Percentiles rank a stretch among this genome's conserved stretches.
These are phyloP conservation scores for Aegilops longissima DNA, from an alignment of 176 grass and related monocot genomes.

Conservation along the genomic window DNA sequence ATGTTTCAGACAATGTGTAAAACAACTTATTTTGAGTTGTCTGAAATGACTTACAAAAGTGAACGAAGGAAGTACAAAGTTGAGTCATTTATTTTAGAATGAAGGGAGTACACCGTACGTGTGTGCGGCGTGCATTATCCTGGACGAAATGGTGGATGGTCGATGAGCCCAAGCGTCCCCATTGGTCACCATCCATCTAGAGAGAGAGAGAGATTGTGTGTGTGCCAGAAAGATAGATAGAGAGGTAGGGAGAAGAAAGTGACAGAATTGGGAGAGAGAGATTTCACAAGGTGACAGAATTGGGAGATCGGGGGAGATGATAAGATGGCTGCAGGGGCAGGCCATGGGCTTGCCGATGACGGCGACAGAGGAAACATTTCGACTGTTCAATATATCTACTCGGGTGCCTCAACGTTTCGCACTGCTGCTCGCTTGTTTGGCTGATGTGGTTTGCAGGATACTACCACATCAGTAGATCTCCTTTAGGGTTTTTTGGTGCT, in stretches of 20 bases:
- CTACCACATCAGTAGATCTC: background rate
- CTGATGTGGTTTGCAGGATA: background rate
- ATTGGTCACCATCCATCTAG: conserved; percentile 20
- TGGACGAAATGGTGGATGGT: conserved; percentile 37
- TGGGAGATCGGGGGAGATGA: background rate
- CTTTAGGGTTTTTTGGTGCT: background rate
- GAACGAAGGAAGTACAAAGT: too few relatives aligned
- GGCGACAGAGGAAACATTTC: conserved; percentile 24
- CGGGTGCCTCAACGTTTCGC: background rate
- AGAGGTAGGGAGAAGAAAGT: background rate
- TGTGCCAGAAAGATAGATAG: too few relatives aligned
- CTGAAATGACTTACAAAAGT: too few relatives aligned
- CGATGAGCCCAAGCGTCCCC: conserved; percentile 39
- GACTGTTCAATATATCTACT: background rate
- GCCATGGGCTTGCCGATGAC: conserved; percentile 29
- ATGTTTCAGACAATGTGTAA: too few relatives aligned
- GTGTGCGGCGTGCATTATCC: background rate
- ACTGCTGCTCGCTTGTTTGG: background rate
- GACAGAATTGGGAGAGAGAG: background rate
- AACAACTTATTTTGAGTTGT: too few relatives aligned
- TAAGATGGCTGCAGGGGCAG: conserved; percentile 26
- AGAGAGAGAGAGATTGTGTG: background rate
- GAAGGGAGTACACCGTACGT: background rate
- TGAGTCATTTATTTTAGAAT: too few relatives aligned
- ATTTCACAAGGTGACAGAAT: background rate